Percentiles rank a stretch among this genome's conserved stretches.
phyloP scores from a whole-genome alignment of 345 rosid genomes.

The Camelina laxa region DNA sequence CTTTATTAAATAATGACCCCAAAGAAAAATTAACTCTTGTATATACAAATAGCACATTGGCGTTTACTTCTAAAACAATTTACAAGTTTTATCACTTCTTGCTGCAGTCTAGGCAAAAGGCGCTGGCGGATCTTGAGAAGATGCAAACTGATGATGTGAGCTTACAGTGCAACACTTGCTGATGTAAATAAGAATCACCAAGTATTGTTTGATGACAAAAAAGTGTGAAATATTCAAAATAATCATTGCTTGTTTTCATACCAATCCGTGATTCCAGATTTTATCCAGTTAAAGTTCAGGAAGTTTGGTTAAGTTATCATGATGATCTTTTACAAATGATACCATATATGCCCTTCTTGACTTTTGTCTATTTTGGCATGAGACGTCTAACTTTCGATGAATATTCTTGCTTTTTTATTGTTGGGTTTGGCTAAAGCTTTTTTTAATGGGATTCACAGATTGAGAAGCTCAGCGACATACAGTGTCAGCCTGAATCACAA shows the following conservation, averaged over 20 bases:
- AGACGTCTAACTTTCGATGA: background rate
- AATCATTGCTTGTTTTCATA: background rate
- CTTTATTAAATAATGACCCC: background rate
- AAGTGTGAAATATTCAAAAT: conserved; percentile 14
- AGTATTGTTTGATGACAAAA: conserved; percentile 34
- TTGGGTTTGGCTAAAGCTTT: conserved; percentile 30
- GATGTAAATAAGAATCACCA: conserved; percentile 32
- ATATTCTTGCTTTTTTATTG: conserved; percentile 3
- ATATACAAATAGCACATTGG: background rate
- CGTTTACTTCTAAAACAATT: background rate
- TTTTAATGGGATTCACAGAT: conserved; percentile 49
- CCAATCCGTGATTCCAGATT: background rate
- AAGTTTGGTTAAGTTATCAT: conserved; percentile 6
- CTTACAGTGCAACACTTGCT: conserved; percentile 39
- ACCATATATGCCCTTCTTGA: conserved; percentile 4
- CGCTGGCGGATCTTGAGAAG: conserved; percentile 72
- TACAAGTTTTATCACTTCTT: conserved; percentile 30
- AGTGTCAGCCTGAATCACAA: conserved; percentile 85
- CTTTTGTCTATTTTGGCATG: conserved; percentile 16
- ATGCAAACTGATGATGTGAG: conserved; percentile 83
- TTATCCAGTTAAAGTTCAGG: background rate
- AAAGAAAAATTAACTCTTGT: background rate
- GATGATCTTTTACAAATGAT: background rate
- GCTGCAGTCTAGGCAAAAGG: conserved; percentile 90
- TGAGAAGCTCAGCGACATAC: conserved; percentile 81